Percentiles rank a stretch among this genome's conserved stretches.
Conservation (phyloP, 2,329 filamentous ascomycete genomes). For the Plenodomus tracheiphilus region DNA sequence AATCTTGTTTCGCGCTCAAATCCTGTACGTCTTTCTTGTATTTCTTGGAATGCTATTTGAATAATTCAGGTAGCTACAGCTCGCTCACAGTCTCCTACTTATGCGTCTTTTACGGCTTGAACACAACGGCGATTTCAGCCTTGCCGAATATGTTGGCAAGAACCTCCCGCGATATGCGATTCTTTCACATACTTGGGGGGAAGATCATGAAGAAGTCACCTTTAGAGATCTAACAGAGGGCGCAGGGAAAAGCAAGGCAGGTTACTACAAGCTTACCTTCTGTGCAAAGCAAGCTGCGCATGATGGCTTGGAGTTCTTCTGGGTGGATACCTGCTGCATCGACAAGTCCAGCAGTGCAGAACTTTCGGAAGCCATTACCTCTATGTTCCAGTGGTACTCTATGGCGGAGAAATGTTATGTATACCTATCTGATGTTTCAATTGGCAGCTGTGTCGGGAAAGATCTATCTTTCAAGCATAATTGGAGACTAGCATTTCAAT, state of each 20-base stretch:
- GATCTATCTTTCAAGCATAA: background rate
- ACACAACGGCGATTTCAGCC: background rate
- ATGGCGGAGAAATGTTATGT: background rate
- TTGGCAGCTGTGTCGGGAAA: background rate
- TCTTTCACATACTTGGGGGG: slow-evolving; percentile 6
- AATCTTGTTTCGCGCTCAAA: no score
- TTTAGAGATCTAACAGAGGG: slow-evolving; percentile 3
- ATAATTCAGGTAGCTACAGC: no score
- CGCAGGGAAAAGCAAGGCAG: background rate
- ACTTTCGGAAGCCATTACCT: slow-evolving; percentile 1
- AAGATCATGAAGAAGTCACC: slow-evolving; percentile 3
- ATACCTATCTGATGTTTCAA: slow-evolving; percentile 1
- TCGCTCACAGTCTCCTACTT: no score
- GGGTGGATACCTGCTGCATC: slow-evolving; percentile 5
- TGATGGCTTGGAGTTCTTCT: slow-evolving; percentile 1
- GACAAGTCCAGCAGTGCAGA: slow-evolving; percentile 1
- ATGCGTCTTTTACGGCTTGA: background rate
- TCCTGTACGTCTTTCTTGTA: no score
- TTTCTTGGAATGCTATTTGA: no score
- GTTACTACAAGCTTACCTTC: background rate
- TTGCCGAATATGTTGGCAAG: background rate
- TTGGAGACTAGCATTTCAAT: no score
- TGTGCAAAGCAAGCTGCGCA: background rate
- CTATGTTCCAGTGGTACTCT: slow-evolving; percentile 2
- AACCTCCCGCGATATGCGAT: slow-evolving; percentile 3